Evolutionary conservation across 768 basidiomycete genomes (phyloP).

Genomic region (Pseudohyphozyma bogoriensis): DNA sequence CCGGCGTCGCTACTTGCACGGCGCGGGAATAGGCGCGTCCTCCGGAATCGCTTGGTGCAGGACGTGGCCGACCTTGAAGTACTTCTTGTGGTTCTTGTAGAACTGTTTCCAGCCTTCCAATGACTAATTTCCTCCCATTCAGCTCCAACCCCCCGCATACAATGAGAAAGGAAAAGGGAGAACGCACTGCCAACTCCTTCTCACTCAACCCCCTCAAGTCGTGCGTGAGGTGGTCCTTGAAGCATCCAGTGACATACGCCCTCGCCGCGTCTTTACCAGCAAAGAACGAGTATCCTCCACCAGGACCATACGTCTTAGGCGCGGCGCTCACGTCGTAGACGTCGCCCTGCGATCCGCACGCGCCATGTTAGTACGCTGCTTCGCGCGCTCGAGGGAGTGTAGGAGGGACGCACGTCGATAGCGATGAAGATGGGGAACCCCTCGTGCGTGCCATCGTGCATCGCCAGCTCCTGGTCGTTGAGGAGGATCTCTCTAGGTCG

Average conservation of each 20-base stretch:
- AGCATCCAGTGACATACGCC: conserved; percentile 89
- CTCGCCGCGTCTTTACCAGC: conserved; percentile 57
- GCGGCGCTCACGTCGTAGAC: conserved; percentile 81
- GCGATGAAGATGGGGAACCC: conserved; percentile 72
- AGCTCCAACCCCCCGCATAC: not conserved
- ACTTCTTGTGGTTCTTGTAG: conserved; percentile 63
- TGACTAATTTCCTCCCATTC: not conserved
- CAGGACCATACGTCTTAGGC: conserved; percentile 68
- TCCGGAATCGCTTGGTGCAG: conserved; percentile 67
- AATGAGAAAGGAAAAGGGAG: not conserved
- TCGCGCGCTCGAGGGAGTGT: not conserved
- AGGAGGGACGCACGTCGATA: conserved; percentile 49
- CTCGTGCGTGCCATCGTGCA: conserved; percentile 59
- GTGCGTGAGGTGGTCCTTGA: conserved; percentile 79
- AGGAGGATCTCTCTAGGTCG: conserved; percentile 40
- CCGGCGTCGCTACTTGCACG: no score
- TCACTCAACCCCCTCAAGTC: conserved; percentile 73
- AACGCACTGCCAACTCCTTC: conserved; percentile 57
- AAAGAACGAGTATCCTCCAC: conserved; percentile 48
- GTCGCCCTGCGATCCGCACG: conserved; percentile 47
- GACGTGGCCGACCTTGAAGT: conserved; percentile 30
- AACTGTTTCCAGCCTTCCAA: conserved; percentile 64
- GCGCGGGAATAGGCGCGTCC: conserved; percentile 58
- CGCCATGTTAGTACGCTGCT: not conserved
- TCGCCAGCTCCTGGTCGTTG: conserved; percentile 57